A percentile compares a stretch with the other conserved stretches of the same genome.
These are phyloP conservation scores for Cryptosporidium sp. DNA, from an alignment of 169 alveolate genomes.

Conservation along the genomic window DNA sequence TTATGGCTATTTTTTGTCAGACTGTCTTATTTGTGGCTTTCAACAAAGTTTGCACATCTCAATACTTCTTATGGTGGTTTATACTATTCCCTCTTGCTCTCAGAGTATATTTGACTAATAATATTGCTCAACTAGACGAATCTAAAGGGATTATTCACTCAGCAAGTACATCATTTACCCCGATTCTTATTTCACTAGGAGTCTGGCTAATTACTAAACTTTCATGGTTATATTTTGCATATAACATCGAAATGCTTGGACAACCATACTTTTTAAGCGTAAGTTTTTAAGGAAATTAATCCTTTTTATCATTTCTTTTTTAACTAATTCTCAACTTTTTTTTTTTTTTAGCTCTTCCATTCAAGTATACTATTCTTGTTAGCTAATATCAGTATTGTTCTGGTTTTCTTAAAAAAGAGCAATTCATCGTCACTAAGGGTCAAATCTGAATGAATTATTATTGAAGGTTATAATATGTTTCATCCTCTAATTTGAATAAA, in stretches of 20 bases:
- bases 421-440: not conserved
- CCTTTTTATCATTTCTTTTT: not conserved
- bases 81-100: conserved; percentile 87
- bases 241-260: conserved; percentile 79
- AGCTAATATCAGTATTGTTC: conserved; percentile 76
- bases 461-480: not conserved
- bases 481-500: not conserved
- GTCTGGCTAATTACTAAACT: conserved; percentile 81
- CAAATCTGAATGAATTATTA: conserved; percentile 26
- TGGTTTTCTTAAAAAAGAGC: conserved; percentile 35
- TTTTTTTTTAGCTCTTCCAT: conserved; percentile 77
- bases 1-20: conserved; percentile 84
- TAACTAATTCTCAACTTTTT: not conserved
- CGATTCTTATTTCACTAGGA: conserved; percentile 51
- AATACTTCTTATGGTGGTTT: conserved; percentile 92
- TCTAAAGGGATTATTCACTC: conserved; percentile 66
- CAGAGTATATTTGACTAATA: conserved; percentile 75
- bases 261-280: conserved; percentile 76
- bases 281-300: conserved; percentile 26
- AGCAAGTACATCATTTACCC: conserved; percentile 42
- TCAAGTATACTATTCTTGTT: conserved; percentile 79
- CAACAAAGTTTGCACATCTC: conserved; percentile 96
- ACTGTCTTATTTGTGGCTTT: conserved; percentile 94
- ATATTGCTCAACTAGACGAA: conserved; percentile 54
- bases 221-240: conserved; percentile 80